A percentile compares a stretch with the other conserved stretches of the same genome.
These are phyloP conservation scores for Ophiocordyceps sinensis DNA, from an alignment of 2,329 filamentous ascomycete species.

Conservation along the genomic window DNA sequence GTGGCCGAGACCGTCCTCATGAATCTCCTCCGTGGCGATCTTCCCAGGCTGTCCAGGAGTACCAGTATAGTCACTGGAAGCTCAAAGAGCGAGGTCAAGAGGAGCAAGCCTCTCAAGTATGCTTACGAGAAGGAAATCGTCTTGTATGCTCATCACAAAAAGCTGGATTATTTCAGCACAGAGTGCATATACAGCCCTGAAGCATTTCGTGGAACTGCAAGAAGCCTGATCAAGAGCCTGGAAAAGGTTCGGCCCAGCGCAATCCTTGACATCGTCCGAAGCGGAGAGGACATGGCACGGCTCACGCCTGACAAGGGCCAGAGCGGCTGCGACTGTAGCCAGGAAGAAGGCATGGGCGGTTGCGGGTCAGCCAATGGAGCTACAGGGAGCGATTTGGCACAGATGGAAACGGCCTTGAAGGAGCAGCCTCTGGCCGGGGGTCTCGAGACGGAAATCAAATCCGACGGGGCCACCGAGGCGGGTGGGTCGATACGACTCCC, in stretches of 20 bases:
- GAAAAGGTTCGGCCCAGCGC: slow-evolving; percentile 88
- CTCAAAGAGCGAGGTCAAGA: slow-evolving; percentile 72
- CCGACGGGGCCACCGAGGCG: slow-evolving; percentile 6
- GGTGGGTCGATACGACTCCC: slow-evolving; percentile 19
- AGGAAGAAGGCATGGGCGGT: slow-evolving; percentile 38
- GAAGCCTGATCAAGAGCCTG: slow-evolving; percentile 85
- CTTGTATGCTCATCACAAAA: slow-evolving; percentile 91
- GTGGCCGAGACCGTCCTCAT: slow-evolving; percentile 95
- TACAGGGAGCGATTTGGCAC: slow-evolving; percentile 64
- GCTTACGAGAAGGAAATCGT: slow-evolving; percentile 99
- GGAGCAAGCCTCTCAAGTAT: slow-evolving; percentile 94
- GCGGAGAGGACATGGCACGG: slow-evolving; percentile 89
- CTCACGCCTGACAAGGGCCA: slow-evolving; percentile 33
- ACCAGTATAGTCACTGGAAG: slow-evolving; percentile 80
- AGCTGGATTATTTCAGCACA: slow-evolving; percentile 93
- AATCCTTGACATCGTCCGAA: slow-evolving; percentile 86
- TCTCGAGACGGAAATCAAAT: slow-evolving; percentile 19
- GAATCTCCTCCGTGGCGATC: slow-evolving; percentile 84
- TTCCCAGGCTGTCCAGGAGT: slow-evolving; percentile 73
- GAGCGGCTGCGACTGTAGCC: slow-evolving; percentile 21
- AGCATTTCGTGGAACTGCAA: slow-evolving; percentile 84
- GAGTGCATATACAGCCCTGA: slow-evolving; percentile 98
- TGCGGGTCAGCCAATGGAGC: slow-evolving; percentile 54
- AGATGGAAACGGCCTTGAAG: slow-evolving; percentile 48
- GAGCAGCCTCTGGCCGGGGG: slow-evolving; percentile 6